Percentiles rank a stretch among this genome's conserved stretches.
These are phyloP conservation scores for Ascochyta pisi DNA, from an alignment of 2,329 filamentous ascomycete species.

Conservation along the genomic window DNA sequence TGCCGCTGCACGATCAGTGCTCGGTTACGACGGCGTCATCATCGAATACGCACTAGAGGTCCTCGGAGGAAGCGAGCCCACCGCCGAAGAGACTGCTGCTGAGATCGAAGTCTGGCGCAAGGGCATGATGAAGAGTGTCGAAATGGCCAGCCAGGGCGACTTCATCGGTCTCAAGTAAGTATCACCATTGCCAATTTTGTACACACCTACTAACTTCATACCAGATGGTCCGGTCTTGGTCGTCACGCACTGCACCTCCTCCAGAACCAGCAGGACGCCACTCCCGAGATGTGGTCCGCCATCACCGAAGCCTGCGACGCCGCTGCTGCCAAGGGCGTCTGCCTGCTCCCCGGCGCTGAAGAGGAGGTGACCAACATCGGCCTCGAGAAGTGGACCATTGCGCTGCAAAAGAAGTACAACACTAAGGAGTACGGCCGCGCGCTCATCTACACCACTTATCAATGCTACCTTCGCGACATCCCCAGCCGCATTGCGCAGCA, in stretches of 20 bases:
- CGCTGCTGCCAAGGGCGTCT: slow-evolving; percentile 71
- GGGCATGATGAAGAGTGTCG: slow-evolving; percentile 77
- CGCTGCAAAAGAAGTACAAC: slow-evolving; percentile 81
- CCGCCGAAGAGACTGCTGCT: slow-evolving; percentile 59
- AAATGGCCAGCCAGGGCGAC: slow-evolving; percentile 58
- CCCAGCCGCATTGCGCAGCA: slow-evolving; percentile 54
- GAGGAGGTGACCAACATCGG: slow-evolving; percentile 79
- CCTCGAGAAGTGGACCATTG: slow-evolving; percentile 80
- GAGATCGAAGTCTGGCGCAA: slow-evolving; percentile 76
- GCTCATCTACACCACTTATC: slow-evolving; percentile 74
- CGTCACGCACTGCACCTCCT: slow-evolving; percentile 73
- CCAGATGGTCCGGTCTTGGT: slow-evolving; percentile 81
- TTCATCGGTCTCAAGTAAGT: slow-evolving; percentile 62
- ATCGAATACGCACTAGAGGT: slow-evolving; percentile 85
- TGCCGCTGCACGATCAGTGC: slow-evolving; percentile 68
- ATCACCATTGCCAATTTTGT: background rate
- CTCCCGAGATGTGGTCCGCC: slow-evolving; percentile 68
- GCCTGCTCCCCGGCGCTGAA: slow-evolving; percentile 85
- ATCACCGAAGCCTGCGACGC: slow-evolving; percentile 78
- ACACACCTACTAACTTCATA: slow-evolving; percentile 22
- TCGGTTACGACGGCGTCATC: slow-evolving; percentile 85
- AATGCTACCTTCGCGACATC: slow-evolving; percentile 62
- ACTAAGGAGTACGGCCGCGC: slow-evolving; percentile 60
- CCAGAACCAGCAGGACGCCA: slow-evolving; percentile 67
- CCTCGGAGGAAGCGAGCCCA: slow-evolving; percentile 67